phyloP scores from a whole-genome alignment of 805 yeast species.

The Grigorovia jiainica region DNA sequence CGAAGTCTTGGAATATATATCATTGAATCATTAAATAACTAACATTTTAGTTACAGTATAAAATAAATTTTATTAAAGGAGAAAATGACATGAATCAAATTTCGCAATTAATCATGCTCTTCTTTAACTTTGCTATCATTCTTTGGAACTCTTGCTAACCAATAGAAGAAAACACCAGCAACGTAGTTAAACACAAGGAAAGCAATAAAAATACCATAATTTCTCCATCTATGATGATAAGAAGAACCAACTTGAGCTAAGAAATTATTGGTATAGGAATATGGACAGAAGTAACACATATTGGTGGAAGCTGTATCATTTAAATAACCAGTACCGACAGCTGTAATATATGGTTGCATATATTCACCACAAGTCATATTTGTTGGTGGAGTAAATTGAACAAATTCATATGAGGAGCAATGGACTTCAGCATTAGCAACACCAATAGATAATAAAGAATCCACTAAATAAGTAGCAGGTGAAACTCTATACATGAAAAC shows the following conservation, averaged over 20 bases:
- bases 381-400: constrained; percentile 41
- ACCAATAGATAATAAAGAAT: constrained; percentile 46
- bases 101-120: not conserved
- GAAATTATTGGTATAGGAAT: constrained; percentile 47
- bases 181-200: constrained; percentile 38
- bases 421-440: constrained; percentile 40
- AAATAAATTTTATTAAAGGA: too few species aligned
- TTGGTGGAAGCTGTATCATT: constrained; percentile 38
- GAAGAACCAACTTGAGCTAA: constrained; percentile 37
- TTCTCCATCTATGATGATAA: constrained; percentile 42
- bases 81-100: too few species aligned
- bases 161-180: constrained; percentile 40
- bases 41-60: too few species aligned
- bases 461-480: constrained; percentile 60
- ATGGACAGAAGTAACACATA: constrained; percentile 50
- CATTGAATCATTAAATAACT: too few species aligned
- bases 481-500: constrained; percentile 69
- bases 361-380: constrained; percentile 53
- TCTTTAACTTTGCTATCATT: constrained; percentile 3
- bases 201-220: constrained; percentile 48
- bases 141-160: constrained; percentile 72
- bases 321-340: constrained; percentile 40
- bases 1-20: too few species aligned
- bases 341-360: constrained; percentile 32
- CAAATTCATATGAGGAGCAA: constrained; percentile 43